These are phyloP conservation scores for Sisymbrium irio DNA, from an alignment of 345 rosid species.

Conservation along the genomic window DNA sequence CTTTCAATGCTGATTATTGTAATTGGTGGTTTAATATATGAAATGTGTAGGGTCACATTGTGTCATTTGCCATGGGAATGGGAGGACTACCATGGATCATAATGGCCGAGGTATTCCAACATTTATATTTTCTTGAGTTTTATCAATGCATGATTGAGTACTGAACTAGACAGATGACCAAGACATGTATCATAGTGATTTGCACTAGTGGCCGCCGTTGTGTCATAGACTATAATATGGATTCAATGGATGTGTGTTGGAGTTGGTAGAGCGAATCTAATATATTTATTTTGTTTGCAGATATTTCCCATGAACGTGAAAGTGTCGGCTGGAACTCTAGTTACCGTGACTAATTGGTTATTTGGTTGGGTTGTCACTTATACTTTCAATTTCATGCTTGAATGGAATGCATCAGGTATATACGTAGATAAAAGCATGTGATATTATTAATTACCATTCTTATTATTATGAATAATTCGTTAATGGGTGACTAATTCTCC, in stretches of 20 bases:
- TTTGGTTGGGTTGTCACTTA: constrained; percentile 44
- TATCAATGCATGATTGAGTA: too few relatives aligned
- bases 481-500: not conserved
- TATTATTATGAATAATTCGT: not conserved
- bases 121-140: not conserved
- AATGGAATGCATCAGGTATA: constrained; percentile 57
- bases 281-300: constrained; percentile 24
- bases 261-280: not conserved
- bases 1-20: not conserved
- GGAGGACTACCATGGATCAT: constrained; percentile 54
- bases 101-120: constrained; percentile 57
- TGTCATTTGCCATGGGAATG: constrained; percentile 43
- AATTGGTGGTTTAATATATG: not conserved
- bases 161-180: too few relatives aligned
- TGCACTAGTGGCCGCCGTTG: not conserved
- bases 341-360: constrained; percentile 42
- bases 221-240: not conserved
- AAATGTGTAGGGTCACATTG: constrained; percentile 38
- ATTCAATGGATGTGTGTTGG: not conserved
- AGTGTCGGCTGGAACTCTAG: constrained; percentile 56
- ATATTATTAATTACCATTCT: not conserved
- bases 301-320: constrained; percentile 52
- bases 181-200: not conserved
- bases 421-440: not conserved
- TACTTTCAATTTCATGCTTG: constrained; percentile 49